A percentile compares a stretch with the other conserved stretches of the same genome.
phyloP scores from a whole-genome alignment of 208 protist species.

The Trypanosoma theileri region DNA sequence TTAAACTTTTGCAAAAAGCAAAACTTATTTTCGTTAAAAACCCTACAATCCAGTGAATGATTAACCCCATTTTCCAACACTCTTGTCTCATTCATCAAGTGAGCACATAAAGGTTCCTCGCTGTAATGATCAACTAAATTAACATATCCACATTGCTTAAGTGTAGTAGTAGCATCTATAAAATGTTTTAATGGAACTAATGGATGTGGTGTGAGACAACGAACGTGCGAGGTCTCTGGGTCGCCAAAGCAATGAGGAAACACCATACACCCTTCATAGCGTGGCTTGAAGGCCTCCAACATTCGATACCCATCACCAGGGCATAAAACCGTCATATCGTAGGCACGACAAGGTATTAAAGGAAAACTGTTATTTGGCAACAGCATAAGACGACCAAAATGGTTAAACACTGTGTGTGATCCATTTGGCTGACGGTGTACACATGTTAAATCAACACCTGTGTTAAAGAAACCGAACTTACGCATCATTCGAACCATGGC shows the following conservation, averaged over 20 bases:
- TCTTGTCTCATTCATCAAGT: constrained; percentile 5
- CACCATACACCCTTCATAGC: constrained; percentile 24
- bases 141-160: constrained; percentile 8
- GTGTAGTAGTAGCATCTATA: constrained; percentile 8
- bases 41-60: neutral
- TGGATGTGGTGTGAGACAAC: constrained; percentile 18
- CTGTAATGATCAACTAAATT: constrained; percentile 17
- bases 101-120: neutral
- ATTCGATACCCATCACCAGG: neutral
- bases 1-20: constrained; percentile 22
- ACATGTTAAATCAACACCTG: constrained; percentile 19
- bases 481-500: constrained; percentile 7
- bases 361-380: constrained; percentile 15
- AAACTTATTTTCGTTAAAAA: constrained; percentile 4
- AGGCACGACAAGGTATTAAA: constrained; percentile 12
- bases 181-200: constrained; percentile 8
- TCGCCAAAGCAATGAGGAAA: constrained; percentile 25
- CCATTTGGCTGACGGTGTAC: constrained; percentile 4
- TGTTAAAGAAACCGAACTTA: constrained; percentile 15
- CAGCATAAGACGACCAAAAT: constrained; percentile 4
- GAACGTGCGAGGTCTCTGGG: neutral
- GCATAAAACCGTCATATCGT: constrained; percentile 16
- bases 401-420: constrained; percentile 10
- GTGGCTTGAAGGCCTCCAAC: constrained; percentile 7
- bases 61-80: neutral